Evolutionary conservation across 805 yeast genomes (phyloP), one percentile per base, ranked within the genome.

Genomic region (Hanseniaspora lindneri): DNA sequence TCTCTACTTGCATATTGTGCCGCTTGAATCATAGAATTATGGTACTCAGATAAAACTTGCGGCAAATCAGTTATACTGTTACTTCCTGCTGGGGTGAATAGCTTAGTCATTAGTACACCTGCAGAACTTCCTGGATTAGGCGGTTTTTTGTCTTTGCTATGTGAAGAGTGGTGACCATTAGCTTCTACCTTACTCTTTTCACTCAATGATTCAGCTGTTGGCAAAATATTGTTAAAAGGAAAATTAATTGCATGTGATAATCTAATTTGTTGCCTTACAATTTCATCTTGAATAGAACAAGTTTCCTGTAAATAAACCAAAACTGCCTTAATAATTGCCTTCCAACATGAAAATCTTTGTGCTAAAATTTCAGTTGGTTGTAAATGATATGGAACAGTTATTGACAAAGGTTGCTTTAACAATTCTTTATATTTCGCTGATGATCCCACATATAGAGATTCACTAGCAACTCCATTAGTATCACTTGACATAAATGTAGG

Each of bases 301-400:
- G 78, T 79, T 58, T 87, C 95, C 53, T 74, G 75, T 53, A 89
- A 69, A 59, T 89, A 89, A 41, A 73, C 75, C 19, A 84, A 72
- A 49, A 89, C 66, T 30, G 89, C 80, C 53, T 79, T 77, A 50
- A 87, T 78, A 49, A 88, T 76, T 35, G 75, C 72, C 51, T 95
- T 71, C 96, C 96, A 89, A 2, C 94, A 81, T 43, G 79, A 73
- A 62, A 89, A 88, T 53, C 97, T 70, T 25, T 76, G 72, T 2
- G 95, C 92, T 52, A 89, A 68, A 6, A 83, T 75, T 51, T 88
- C 96, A 1, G 96, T 87, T 10, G 97, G 97, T 55, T 77, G 77
- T 3, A 82, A 76, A 37, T 66, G 63, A 7, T 75, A 70, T 5
- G 87, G 87, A 34, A 80, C 66, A 29, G 67, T 60, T 8, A 73